These are phyloP conservation scores for Oidium heveae DNA, from an alignment of 2,329 filamentous ascomycete species.

Conservation along the genomic window DNA sequence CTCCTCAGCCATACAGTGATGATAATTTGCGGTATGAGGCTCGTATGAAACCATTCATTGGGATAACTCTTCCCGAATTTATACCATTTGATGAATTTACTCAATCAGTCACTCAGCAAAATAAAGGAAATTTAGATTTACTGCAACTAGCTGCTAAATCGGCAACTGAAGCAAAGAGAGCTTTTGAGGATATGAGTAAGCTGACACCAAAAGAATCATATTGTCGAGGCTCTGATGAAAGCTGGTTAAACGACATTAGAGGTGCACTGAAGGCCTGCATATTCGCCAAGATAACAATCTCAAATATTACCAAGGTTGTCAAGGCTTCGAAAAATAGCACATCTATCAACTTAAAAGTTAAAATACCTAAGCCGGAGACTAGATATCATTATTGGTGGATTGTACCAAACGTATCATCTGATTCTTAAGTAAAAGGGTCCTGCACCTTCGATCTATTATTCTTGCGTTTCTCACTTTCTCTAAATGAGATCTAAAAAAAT, in stretches of 20 bases:
- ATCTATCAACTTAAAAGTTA: conserved; percentile 18
- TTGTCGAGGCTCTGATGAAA: conserved; percentile 28
- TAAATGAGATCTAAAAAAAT: no score
- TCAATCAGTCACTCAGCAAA: conserved; percentile 18
- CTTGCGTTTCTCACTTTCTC: no score
- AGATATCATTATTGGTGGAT: conserved; percentile 41
- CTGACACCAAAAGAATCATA: conserved; percentile 27
- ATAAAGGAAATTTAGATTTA: conserved; percentile 13
- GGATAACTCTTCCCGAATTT: conserved; percentile 30
- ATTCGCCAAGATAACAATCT: conserved; percentile 37
- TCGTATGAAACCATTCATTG: conserved; percentile 44
- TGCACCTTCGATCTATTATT: no score
- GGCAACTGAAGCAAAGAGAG: conserved; percentile 20
- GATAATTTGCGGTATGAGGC: conserved; percentile 35
- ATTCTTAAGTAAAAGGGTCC: neutral
- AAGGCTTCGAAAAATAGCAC: conserved; percentile 13
- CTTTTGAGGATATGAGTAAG: conserved; percentile 29
- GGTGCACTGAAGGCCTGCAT: conserved; percentile 45
- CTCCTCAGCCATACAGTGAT: conserved; percentile 26
- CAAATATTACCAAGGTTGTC: conserved; percentile 30
- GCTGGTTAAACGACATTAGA: conserved; percentile 35
- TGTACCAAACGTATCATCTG: conserved; percentile 19
- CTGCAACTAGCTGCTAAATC: conserved; percentile 15
- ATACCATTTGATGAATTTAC: conserved; percentile 28
- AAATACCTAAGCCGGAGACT: conserved; percentile 26